A percentile compares a stretch with the other conserved stretches of the same genome.
Conservation (phyloP, 2,329 filamentous ascomycete species). For the Hymenoscyphus fructigenus region DNA sequence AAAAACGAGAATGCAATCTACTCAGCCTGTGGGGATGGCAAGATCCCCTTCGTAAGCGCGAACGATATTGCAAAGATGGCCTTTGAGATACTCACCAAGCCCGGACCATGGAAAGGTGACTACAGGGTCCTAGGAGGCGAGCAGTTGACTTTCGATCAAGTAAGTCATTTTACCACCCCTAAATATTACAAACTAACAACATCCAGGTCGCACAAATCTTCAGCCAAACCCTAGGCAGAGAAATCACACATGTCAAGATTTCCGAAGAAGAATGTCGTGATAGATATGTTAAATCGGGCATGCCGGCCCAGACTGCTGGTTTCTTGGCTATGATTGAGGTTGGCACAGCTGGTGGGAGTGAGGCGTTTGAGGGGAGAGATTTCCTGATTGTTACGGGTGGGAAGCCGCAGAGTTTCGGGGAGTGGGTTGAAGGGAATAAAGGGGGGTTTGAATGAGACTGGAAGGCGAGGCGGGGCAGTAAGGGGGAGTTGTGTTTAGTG, state of each 20-base stretch:
- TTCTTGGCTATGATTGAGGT: conserved; percentile 18
- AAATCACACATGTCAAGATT: conserved; percentile 21
- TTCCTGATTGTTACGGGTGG: conserved; percentile 20
- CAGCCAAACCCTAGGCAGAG: conserved; percentile 18
- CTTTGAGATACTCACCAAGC: conserved; percentile 40
- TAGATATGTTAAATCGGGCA: conserved; percentile 9
- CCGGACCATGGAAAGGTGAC: conserved; percentile 38
- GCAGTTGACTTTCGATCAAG: conserved; percentile 37
- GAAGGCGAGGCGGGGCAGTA: no score
- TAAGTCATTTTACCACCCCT: conserved; percentile 6
- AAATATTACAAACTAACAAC: conserved; percentile 4
- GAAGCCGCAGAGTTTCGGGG: conserved; percentile 16
- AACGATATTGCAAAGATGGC: conserved; percentile 48
- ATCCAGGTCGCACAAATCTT: conserved; percentile 22
- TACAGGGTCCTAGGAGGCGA: conserved; percentile 36
- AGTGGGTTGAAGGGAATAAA: conserved; percentile 19
- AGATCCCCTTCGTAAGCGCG: conserved; percentile 47
- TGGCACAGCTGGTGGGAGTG: conserved; percentile 12
- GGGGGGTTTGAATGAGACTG: background rate
- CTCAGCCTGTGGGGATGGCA: conserved; percentile 44
- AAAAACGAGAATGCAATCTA: conserved; percentile 43
- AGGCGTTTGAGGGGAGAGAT: conserved; percentile 18
- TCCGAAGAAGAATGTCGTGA: conserved; percentile 16
- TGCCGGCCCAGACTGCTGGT: conserved; percentile 13
- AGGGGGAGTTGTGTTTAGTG: no score